A percentile compares a stretch with the other conserved stretches of the same genome.
phyloP scores from a whole-genome alignment of 2,329 filamentous ascomycete genomes.

The Lasiodiplodia theobromae region DNA sequence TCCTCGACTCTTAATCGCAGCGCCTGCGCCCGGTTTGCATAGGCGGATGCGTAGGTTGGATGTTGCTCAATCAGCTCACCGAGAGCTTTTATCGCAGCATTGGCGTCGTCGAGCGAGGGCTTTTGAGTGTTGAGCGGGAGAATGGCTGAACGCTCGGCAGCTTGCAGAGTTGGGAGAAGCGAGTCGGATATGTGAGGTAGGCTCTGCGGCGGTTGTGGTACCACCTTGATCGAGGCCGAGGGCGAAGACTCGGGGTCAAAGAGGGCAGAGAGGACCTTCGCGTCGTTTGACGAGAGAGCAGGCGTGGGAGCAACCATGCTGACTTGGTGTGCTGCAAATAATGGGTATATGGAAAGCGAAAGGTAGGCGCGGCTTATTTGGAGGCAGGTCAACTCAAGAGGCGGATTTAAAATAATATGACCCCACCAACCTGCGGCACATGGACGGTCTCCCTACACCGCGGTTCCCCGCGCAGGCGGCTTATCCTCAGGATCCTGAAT shows the following conservation, averaged over 20 bases:
- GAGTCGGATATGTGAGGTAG: slow-evolving; percentile 49
- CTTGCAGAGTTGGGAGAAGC: slow-evolving; percentile 49
- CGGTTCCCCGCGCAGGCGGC: slow-evolving; percentile 12
- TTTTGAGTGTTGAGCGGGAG: slow-evolving; percentile 50
- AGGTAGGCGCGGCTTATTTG: slow-evolving; percentile 13
- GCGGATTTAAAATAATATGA: slow-evolving; percentile 7
- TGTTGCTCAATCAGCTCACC: slow-evolving; percentile 63
- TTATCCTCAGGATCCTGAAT: background rate
- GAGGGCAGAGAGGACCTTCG: slow-evolving; percentile 46
- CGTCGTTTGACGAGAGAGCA: slow-evolving; percentile 45
- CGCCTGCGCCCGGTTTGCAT: slow-evolving; percentile 78
- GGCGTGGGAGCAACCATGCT: slow-evolving; percentile 51
- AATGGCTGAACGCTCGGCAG: slow-evolving; percentile 48
- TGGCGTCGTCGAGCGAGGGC: slow-evolving; percentile 32
- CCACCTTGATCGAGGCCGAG: slow-evolving; percentile 59
- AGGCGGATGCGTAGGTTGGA: slow-evolving; percentile 74
- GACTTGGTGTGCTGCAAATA: background rate
- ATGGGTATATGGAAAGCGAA: background rate
- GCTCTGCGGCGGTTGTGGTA: slow-evolving; percentile 40
- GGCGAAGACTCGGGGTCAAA: slow-evolving; percentile 56
- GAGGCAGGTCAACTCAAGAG: background rate
- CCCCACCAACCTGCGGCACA: background rate
- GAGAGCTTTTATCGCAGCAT: slow-evolving; percentile 51
- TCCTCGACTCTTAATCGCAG: slow-evolving; percentile 69
- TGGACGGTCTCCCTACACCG: slow-evolving; percentile 6